These are phyloP conservation scores for Fraxinus angustifolia DNA, from an alignment of 305 asterid species.

Conservation along the genomic window DNA sequence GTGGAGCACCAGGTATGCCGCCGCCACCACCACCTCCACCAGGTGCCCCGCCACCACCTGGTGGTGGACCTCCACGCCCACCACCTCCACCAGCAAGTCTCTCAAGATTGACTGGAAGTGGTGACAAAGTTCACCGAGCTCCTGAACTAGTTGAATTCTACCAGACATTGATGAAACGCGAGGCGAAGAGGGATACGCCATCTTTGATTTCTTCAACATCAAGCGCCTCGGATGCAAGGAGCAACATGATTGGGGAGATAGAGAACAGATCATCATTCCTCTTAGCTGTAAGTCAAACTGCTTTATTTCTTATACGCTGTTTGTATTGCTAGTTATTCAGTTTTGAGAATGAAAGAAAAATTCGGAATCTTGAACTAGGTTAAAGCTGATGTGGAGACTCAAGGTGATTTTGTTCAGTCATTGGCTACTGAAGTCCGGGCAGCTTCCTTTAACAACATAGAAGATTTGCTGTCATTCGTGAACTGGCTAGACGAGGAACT, in stretches of 20 bases:
- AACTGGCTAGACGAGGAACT: constrained; percentile 98
- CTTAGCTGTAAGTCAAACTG: constrained; percentile 65
- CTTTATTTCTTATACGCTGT: neutral
- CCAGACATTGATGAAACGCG: constrained; percentile 90
- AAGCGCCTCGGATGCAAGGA: constrained; percentile 72
- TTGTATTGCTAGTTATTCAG: neutral
- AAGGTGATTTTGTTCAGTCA: constrained; percentile 90
- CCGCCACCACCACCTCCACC: constrained; percentile 81
- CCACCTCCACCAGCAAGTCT: constrained; percentile 91
- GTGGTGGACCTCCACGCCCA: constrained; percentile 82
- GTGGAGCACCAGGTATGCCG: constrained; percentile 47
- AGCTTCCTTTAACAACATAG: constrained; percentile 58
- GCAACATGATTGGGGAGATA: constrained; percentile 97
- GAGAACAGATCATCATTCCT: constrained; percentile 88
- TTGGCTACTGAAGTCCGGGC: constrained; percentile 89
- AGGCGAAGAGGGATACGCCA: constrained; percentile 77
- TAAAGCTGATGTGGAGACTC: constrained; percentile 96
- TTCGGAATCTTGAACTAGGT: constrained; percentile 53
- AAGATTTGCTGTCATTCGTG: constrained; percentile 80
- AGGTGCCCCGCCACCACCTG: constrained; percentile 67
- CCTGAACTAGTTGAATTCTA: constrained; percentile 99
- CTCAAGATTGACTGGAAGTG: constrained; percentile 52
- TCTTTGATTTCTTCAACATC: constrained; percentile 59
- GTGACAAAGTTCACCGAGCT: constrained; percentile 89
- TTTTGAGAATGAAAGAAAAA: constrained; percentile 19